Conservation (phyloP, 2,329 filamentous ascomycete species). For the Sclerotinia sclerotiorum region DNA sequence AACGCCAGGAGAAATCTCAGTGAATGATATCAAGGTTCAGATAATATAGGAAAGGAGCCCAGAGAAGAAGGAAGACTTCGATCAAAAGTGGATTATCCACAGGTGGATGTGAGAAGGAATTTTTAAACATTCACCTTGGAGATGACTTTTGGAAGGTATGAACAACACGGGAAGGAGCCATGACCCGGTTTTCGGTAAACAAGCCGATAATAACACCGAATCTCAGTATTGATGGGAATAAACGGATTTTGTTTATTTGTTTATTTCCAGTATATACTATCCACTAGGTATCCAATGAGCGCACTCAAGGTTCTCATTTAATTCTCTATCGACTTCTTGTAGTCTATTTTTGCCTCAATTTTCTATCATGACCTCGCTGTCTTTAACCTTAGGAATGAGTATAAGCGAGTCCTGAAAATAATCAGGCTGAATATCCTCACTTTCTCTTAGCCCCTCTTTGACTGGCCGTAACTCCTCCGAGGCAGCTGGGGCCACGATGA, state of each 20-base stretch:
- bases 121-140: neutral
- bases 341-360: neutral
- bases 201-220: neutral
- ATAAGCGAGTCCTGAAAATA: neutral
- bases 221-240: neutral
- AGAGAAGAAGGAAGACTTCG: constrained; percentile 12
- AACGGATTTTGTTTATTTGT: neutral
- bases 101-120: neutral
- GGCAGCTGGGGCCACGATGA: neutral
- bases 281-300: neutral
- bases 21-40: constrained; percentile 1
- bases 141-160: neutral
- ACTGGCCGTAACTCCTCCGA: neutral
- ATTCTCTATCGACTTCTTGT: neutral
- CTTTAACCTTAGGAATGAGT: neutral
- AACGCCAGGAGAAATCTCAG: neutral
- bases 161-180: constrained; percentile 3
- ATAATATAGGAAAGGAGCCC: neutral
- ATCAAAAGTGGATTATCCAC: neutral
- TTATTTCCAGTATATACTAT: neutral
- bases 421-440: neutral
- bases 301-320: neutral
- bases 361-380: neutral
- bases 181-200: neutral
- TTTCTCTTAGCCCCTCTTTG: neutral